Evolutionary conservation across 192 early-diverging fungal genomes (phyloP).

Genomic region (Linnemannia schmuckeri): DNA sequence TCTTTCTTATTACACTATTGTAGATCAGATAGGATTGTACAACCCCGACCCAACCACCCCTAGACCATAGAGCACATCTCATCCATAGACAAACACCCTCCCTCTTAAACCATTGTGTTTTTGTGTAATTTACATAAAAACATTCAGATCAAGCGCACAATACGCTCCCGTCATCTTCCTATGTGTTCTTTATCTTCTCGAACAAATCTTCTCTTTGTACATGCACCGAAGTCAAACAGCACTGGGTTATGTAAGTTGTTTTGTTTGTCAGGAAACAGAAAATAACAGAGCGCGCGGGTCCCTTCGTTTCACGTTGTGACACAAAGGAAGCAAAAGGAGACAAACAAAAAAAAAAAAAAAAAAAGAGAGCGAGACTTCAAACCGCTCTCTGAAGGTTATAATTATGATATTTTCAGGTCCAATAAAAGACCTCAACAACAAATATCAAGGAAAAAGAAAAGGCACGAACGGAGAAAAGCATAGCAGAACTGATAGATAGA

Average conservation of each 20-base stretch:
- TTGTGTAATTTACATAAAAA: not conserved
- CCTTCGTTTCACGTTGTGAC: not conserved
- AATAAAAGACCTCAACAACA: too few relatives aligned
- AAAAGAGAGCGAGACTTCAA: too few relatives aligned
- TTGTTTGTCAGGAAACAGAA: not conserved
- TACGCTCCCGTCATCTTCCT: not conserved
- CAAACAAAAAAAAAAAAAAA: too few relatives aligned
- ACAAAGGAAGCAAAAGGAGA: too few relatives aligned
- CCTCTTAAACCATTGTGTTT: not conserved
- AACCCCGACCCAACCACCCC: not conserved
- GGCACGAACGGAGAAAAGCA: not conserved
- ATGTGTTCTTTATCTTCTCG: not conserved
- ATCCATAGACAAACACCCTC: not conserved
- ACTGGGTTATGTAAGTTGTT: conserved; percentile 6
- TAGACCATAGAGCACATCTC: not conserved
- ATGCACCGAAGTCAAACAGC: not conserved
- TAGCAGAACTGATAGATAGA: too few relatives aligned
- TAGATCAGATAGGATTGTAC: conserved; percentile 37
- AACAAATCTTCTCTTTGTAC: not conserved
- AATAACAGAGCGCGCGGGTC: not conserved
- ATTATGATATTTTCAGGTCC: too few relatives aligned
- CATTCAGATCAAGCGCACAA: not conserved
- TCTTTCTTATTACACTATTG: conserved; percentile 6
- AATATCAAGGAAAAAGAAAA: not conserved
- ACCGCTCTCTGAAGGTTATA: too few relatives aligned